Evolutionary conservation across 495 filamentous ascomycete species (phyloP).

Genomic region (Tuber indicum): DNA sequence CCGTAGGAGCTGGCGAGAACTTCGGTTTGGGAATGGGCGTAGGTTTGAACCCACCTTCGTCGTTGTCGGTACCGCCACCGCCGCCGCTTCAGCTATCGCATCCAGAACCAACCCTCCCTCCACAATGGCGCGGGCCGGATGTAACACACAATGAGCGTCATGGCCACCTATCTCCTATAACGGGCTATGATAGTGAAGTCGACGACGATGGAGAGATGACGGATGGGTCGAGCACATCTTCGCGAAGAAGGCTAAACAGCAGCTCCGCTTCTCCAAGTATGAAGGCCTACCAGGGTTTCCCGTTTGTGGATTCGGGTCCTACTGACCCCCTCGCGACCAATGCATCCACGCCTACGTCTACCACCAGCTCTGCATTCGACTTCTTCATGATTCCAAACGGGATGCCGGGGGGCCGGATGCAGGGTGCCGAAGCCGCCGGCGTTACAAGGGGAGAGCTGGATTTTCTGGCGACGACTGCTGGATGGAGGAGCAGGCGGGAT

Average conservation of each 20-base stretch:
- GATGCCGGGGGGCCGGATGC: slow-evolving; percentile 21
- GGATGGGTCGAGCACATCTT: slow-evolving; percentile 33
- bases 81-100: slow-evolving; percentile 19
- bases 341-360: slow-evolving; percentile 36
- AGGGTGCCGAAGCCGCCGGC: slow-evolving; percentile 26
- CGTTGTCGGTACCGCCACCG: slow-evolving; percentile 12
- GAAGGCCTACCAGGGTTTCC: slow-evolving; percentile 34
- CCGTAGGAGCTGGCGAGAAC: slow-evolving; percentile 35
- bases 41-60: slow-evolving; percentile 18
- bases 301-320: slow-evolving; percentile 31
- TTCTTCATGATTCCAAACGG: slow-evolving; percentile 41
- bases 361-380: slow-evolving; percentile 34
- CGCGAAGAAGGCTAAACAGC: slow-evolving; percentile 22
- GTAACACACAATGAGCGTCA: slow-evolving; percentile 17
- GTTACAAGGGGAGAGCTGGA: slow-evolving; percentile 30
- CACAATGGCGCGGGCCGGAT: slow-evolving; percentile 27
- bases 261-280: slow-evolving; percentile 34
- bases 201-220: slow-evolving; percentile 33
- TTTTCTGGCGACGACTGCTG: slow-evolving; percentile 29
- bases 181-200: slow-evolving; percentile 24
- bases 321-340: slow-evolving; percentile 33
- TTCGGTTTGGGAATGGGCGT: slow-evolving; percentile 40
- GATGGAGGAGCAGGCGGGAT: slow-evolving; percentile 31
- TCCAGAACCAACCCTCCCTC: slow-evolving; percentile 11
- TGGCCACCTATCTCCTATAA: slow-evolving; percentile 31